Evolutionary conservation across 352 stramenopile genomes (phyloP), one percentile per base, ranked within the genome.

Genomic region (Globisporangium solare): DNA sequence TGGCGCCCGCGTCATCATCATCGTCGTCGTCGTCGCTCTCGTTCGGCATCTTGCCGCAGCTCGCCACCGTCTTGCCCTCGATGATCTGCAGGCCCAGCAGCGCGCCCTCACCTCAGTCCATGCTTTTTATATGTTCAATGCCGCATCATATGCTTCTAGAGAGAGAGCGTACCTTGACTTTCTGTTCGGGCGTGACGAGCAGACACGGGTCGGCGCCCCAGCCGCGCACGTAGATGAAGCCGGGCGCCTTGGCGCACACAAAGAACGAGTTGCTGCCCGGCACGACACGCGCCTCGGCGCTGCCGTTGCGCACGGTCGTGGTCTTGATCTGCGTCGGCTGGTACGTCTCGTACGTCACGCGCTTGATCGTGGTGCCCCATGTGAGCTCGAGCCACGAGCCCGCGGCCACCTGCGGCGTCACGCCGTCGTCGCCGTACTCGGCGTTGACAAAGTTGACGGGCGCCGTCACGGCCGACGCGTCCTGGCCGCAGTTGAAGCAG

Each of bases 401-500:
- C 8, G 66, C 69, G 31, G 67, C 69, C n/a, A 85, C 64, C 13
- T 76, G 50, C 1, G 79, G 76, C 21, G 80, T 88, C 0, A 74
- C 64, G 24, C 80, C 80, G 57, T 90, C 77, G n/a, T 64, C 56
- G 14, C 73, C 73, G 51, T 76, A 67, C 10, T 60, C 66, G 14
- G 58, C 68, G 27, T 76, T 73, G 41, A 63, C 56, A 27, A 76
- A 32, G 10, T 49, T 66, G 40, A 67, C 58, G 39, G 62, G 54
- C 11, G 61, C 37, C 5, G 60, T 56, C n/a, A 20, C 21, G 17
- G 61, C 37, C 5, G 60, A 55, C 20, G 27, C 22, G 17, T 68
- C 59, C 17, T 55, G 47, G 22, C 73, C 71, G 67, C 80, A 90
- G 60, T 85, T 70, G 65, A 83, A 90, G 72, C 80, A 90, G 60